Conservation (phyloP, 176 grass and related monocot species). For the Oryza rufipogon region DNA sequence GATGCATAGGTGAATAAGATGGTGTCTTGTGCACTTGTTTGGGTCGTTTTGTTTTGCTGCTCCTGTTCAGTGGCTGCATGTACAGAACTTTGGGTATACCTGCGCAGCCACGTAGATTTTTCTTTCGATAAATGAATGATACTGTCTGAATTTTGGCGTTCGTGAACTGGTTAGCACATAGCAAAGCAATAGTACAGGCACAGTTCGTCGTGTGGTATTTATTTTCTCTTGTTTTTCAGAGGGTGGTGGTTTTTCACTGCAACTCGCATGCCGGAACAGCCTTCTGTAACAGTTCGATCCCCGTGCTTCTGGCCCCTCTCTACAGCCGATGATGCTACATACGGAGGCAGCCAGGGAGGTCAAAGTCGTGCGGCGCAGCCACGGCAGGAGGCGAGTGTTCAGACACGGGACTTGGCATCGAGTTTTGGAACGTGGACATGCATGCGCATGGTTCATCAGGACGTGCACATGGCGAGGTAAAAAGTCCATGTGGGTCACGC, state of each 20-base stretch:
- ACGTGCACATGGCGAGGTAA: background rate
- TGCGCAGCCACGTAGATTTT: background rate
- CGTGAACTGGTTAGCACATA: background rate
- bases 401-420: background rate
- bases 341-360: background rate
- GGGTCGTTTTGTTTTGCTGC: background rate
- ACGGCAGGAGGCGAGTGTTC: background rate
- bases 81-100: background rate
- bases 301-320: constrained; percentile 3
- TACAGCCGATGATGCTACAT: background rate
- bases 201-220: background rate
- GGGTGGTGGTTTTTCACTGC: background rate
- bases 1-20: background rate
- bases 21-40: background rate
- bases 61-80: background rate
- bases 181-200: background rate
- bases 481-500: constrained; percentile 1
- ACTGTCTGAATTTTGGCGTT: background rate
- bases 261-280: background rate
- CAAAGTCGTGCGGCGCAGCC: background rate
- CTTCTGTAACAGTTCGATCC: background rate
- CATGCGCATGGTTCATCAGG: constrained; percentile 8
- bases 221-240: background rate
- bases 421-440: constrained; percentile 4
- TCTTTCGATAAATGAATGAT: background rate